phyloP scores from a whole-genome alignment of 2,329 filamentous ascomycete genomes.

The Neopestalotiopsis sp. region DNA sequence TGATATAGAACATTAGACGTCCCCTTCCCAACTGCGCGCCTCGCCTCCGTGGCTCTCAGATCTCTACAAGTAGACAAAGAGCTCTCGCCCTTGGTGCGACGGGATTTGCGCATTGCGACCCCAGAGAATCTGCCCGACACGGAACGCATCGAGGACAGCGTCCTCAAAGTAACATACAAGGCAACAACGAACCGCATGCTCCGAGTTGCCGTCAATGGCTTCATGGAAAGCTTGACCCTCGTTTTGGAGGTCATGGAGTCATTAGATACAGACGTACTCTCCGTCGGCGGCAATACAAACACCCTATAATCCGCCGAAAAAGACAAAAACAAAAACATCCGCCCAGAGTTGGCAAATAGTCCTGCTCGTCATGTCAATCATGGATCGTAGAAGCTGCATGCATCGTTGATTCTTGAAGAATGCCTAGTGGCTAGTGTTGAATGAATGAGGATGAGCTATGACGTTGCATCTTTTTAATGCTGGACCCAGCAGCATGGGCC shows the following conservation, averaged over 20 bases:
- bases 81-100: conserved; percentile 81
- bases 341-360: background rate
- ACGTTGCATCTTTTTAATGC: background rate
- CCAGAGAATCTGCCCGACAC: conserved; percentile 28
- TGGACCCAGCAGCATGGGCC: background rate
- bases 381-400: no score
- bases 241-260: conserved; percentile 90
- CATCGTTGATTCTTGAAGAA: no score
- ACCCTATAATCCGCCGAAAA: background rate
- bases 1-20: conserved; percentile 70
- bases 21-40: conserved; percentile 80
- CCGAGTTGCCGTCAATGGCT: conserved; percentile 92
- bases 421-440: background rate
- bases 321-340: background rate
- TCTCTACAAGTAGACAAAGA: conserved; percentile 87
- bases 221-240: conserved; percentile 87
- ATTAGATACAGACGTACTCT: conserved; percentile 83
- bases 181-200: conserved; percentile 97
- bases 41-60: conserved; percentile 77
- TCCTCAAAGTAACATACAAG: conserved; percentile 78
- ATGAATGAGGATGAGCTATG: background rate
- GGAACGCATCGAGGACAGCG: conserved; percentile 36
- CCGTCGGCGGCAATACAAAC: conserved; percentile 24
- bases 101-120: conserved; percentile 67
- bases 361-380: background rate